A percentile compares a stretch with the other conserved stretches of the same genome.
Conservation (phyloP, 345 rosid genomes). For the Trapa incisa region DNA sequence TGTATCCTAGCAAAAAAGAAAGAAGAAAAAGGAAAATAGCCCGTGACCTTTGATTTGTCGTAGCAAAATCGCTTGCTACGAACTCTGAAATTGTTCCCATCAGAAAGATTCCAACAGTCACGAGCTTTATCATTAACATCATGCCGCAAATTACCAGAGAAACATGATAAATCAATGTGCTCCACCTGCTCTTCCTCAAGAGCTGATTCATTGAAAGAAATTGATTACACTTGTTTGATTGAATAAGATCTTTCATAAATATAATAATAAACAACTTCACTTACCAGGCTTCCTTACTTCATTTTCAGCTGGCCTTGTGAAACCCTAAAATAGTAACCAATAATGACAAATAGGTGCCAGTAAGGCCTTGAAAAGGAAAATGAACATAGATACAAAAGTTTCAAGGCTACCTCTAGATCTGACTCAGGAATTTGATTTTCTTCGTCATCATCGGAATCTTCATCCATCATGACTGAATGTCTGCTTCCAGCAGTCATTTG, state of each 20-base stretch:
- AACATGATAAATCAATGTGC: too few relatives aligned
- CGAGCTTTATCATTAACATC: constrained; percentile 7
- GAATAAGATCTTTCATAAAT: neutral
- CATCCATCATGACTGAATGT: constrained; percentile 71
- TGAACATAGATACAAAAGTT: neutral
- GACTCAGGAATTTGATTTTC: constrained; percentile 79
- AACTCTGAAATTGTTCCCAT: constrained; percentile 19
- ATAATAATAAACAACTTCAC: constrained; percentile 6
- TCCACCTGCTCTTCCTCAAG: too few relatives aligned
- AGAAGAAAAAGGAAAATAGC: constrained; percentile 9
- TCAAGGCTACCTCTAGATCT: constrained; percentile 59
- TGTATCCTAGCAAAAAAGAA: neutral
- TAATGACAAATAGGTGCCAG: neutral
- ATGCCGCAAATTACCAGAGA: too few relatives aligned
- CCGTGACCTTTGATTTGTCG: constrained; percentile 69
- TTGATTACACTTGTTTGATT: constrained; percentile 2
- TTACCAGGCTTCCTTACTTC: constrained; percentile 56
- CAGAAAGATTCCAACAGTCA: too few relatives aligned
- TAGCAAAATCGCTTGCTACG: constrained; percentile 85
- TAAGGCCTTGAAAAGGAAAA: neutral
- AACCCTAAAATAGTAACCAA: constrained; percentile 31
- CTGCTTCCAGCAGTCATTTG: constrained; percentile 51
- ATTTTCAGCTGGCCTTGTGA: constrained; percentile 31
- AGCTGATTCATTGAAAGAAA: constrained; percentile 17
- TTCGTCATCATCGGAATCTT: constrained; percentile 92